phyloP scores from a whole-genome alignment of 164 flowering plant genomes.

The Amborella trichopoda region DNA sequence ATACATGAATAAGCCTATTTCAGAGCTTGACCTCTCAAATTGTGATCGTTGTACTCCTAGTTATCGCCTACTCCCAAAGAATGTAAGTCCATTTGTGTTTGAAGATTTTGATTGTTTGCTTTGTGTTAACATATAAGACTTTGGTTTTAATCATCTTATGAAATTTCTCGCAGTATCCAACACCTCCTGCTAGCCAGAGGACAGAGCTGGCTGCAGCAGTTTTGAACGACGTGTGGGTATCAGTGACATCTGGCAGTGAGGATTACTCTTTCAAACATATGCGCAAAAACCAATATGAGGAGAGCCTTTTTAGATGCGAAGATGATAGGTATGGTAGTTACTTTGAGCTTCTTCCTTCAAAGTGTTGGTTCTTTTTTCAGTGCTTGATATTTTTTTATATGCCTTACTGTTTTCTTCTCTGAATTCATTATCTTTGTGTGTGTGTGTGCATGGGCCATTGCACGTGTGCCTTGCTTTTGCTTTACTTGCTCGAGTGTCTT shows the following conservation, averaged over 20 bases:
- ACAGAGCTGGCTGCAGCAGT: conserved; percentile 72
- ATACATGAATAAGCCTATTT: conserved; percentile 63
- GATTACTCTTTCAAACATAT: conserved; percentile 97
- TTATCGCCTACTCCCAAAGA: conserved; percentile 84
- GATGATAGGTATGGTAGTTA: conserved; percentile 68
- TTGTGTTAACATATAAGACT: neutral
- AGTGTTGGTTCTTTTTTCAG: neutral
- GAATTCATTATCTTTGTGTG: too few relatives aligned
- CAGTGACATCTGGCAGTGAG: conserved; percentile 98
- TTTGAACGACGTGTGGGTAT: conserved; percentile 94
- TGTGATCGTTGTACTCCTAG: conserved; percentile 96
- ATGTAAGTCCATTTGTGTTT: conserved; percentile 32
- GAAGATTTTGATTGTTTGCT: neutral
- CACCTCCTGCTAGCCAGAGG: conserved; percentile 75
- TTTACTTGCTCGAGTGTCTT: neutral
- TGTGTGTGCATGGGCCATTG: too few relatives aligned
- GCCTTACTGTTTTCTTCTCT: too few relatives aligned
- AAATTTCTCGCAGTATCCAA: conserved; percentile 53
- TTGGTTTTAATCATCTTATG: neutral
- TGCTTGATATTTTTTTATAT: too few relatives aligned
- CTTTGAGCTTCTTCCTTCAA: neutral
- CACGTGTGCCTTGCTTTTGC: neutral
- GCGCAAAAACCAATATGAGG: conserved; percentile 99
- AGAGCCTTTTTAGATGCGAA: conserved; percentile 93
- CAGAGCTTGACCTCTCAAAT: conserved; percentile 90